These are phyloP conservation scores for Cicer pinnatifidum DNA, from an alignment of 306 rosid species.

Conservation along the genomic window DNA sequence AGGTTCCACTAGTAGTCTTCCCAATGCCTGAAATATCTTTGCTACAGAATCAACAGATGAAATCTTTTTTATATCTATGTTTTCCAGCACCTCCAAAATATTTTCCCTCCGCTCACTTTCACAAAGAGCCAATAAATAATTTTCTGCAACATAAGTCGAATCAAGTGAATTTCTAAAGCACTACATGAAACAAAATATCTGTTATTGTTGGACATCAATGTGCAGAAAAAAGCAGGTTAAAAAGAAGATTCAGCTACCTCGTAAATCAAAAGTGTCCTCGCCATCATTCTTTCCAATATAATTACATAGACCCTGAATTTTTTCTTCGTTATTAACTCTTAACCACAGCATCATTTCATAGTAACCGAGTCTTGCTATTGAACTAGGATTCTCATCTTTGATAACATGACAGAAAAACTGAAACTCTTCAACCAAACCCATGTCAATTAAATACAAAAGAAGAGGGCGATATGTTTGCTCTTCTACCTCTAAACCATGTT, in stretches of 20 bases:
- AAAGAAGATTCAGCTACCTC: slow-evolving; percentile 52
- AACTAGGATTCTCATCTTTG: slow-evolving; percentile 58
- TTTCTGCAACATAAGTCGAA: slow-evolving; percentile 65
- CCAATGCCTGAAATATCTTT: slow-evolving; percentile 67
- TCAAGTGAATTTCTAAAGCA: slow-evolving; percentile 30
- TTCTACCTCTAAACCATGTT: slow-evolving; percentile 65
- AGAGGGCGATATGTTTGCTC: slow-evolving; percentile 71
- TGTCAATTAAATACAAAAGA: slow-evolving; percentile 66
- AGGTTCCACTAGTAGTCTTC: slow-evolving; percentile 66
- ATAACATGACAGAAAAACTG: slow-evolving; percentile 55
- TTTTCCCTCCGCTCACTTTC: slow-evolving; percentile 69
- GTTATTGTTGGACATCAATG: slow-evolving; percentile 16
- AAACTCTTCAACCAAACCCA: slow-evolving; percentile 75
- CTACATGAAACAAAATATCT: slow-evolving; percentile 39
- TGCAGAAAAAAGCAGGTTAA: slow-evolving; percentile 26
- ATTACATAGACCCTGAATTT: slow-evolving; percentile 66
- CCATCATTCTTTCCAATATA: slow-evolving; percentile 51
- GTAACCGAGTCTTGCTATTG: slow-evolving; percentile 66
- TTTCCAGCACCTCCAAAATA: slow-evolving; percentile 66
- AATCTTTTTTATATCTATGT: slow-evolving; percentile 58
- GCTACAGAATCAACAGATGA: slow-evolving; percentile 51
- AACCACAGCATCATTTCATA: slow-evolving; percentile 82
- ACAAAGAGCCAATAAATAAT: slow-evolving; percentile 78
- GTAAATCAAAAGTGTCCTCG: slow-evolving; percentile 52
- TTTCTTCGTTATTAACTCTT: slow-evolving; percentile 64